These are phyloP conservation scores for Globisporangium barbulae DNA, from an alignment of 352 stramenopile species.

Conservation along the genomic window DNA sequence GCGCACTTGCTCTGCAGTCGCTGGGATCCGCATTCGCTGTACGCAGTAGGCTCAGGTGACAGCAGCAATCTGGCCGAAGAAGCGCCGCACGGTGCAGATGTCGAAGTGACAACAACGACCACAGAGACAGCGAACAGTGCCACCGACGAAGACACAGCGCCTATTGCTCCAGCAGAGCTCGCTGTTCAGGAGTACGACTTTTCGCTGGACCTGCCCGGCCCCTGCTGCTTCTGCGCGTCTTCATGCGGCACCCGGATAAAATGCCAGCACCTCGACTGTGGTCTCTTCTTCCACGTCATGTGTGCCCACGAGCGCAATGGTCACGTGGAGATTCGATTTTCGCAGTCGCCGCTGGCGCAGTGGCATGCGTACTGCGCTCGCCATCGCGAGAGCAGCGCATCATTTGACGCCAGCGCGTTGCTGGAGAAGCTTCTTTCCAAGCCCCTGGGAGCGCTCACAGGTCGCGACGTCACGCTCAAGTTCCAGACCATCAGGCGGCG, in stretches of 20 bases:
- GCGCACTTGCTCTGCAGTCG: constrained; percentile 44
- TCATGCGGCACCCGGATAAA: constrained; percentile 44
- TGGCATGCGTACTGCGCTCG: constrained; percentile 72
- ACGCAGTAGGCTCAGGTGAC: constrained; percentile 3
- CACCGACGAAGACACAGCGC: background rate
- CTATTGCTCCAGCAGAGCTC: background rate
- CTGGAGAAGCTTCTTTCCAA: constrained; percentile 54
- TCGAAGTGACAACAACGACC: background rate
- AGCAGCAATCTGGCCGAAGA: background rate
- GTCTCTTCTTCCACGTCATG: constrained; percentile 59
- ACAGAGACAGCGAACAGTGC: background rate
- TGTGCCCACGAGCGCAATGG: constrained; percentile 42
- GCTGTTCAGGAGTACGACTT: constrained; percentile 16
- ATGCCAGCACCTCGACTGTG: constrained; percentile 52
- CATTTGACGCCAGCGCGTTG: constrained; percentile 38
- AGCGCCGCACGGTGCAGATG: background rate
- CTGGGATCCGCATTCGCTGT: constrained; percentile 42
- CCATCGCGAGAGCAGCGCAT: constrained; percentile 29
- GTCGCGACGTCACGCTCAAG: constrained; percentile 48
- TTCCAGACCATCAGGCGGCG: constrained; percentile 44
- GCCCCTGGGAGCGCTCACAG: constrained; percentile 41
- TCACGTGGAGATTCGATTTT: constrained; percentile 28
- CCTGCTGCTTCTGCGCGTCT: constrained; percentile 54
- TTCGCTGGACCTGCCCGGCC: constrained; percentile 15
- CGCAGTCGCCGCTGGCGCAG: constrained; percentile 27